Evolutionary conservation across 2,329 filamentous ascomycete species (phyloP).

Genomic region (Bertia moriformis): DNA sequence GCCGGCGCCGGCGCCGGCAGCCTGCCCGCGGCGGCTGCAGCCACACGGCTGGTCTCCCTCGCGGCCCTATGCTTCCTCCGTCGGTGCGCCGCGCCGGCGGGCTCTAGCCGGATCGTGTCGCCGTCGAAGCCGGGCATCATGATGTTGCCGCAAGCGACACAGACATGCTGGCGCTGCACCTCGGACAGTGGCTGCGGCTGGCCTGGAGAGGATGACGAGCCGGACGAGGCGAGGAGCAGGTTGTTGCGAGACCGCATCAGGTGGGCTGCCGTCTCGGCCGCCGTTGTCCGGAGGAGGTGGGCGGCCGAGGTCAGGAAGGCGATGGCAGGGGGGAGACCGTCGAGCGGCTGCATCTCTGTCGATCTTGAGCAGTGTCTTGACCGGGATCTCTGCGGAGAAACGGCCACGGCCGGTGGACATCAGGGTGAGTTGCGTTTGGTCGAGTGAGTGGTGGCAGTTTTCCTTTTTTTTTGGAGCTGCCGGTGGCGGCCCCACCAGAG

Average conservation of each 20-base stretch:
- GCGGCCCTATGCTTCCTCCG: neutral
- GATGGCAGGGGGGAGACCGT: conserved; percentile 11
- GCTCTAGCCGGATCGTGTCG: conserved; percentile 20
- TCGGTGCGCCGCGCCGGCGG: conserved; percentile 5
- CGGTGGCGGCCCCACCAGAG: no score
- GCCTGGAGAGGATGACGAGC: neutral
- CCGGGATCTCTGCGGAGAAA: no score
- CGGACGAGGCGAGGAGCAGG: conserved; percentile 29
- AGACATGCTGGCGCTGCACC: conserved; percentile 36
- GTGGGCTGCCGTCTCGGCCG: conserved; percentile 42
- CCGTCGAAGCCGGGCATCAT: conserved; percentile 35
- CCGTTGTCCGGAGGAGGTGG: conserved; percentile 33
- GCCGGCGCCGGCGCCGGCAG: no score
- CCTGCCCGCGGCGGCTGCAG: no score
- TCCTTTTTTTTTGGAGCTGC: no score
- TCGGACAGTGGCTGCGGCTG: conserved; percentile 27
- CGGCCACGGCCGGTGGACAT: no score
- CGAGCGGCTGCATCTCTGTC: conserved; percentile 8
- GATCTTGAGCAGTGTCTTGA: neutral
- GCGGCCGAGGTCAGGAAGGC: conserved; percentile 41
- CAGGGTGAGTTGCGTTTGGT: no score
- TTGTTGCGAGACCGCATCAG: conserved; percentile 37
- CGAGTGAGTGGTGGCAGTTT: no score
- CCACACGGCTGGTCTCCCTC: neutral
- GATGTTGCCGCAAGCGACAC: conserved; percentile 45